Evolutionary conservation across 2,329 filamentous ascomycete species (phyloP).

Genomic region (Harringtonia aguacate): DNA sequence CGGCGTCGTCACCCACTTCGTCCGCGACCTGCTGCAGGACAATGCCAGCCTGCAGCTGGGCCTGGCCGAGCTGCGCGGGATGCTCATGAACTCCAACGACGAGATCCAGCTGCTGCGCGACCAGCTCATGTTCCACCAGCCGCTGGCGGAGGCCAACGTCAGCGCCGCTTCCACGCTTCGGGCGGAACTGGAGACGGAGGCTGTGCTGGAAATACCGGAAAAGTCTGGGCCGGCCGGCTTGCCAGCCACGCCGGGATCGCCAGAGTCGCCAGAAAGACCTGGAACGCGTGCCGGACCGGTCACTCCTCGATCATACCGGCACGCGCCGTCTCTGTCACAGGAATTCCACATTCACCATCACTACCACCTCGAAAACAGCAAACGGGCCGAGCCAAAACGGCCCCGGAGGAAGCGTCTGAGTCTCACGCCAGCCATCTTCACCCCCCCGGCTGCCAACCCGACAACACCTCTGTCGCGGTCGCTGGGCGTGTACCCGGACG

Average conservation of each 20-base stretch:
- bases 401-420: slow-evolving; percentile 63
- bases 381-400: slow-evolving; percentile 45
- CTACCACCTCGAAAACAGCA: slow-evolving; percentile 59
- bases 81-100: slow-evolving; percentile 85
- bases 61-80: slow-evolving; percentile 80
- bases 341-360: slow-evolving; percentile 92
- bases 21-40: slow-evolving; percentile 88
- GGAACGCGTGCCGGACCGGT: too few relatives aligned
- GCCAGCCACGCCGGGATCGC: too few relatives aligned
- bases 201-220: background rate
- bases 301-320: slow-evolving; percentile 13
- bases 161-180: slow-evolving; percentile 46
- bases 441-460: slow-evolving; percentile 32
- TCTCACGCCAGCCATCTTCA: slow-evolving; percentile 50
- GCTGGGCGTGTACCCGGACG: slow-evolving; percentile 23
- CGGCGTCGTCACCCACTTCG: slow-evolving; percentile 85
- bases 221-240: too few relatives aligned
- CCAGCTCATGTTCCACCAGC: slow-evolving; percentile 70
- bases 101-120: slow-evolving; percentile 83
- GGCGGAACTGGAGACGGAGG: slow-evolving; percentile 49
- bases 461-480: slow-evolving; percentile 29
- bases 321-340: slow-evolving; percentile 40
- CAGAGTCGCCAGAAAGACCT: background rate
- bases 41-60: slow-evolving; percentile 90
- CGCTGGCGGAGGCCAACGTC: slow-evolving; percentile 35